Base-by-base conservation (phyloP, 169 alveolate genomes). In the Cryptosporidium parvum region DNA sequence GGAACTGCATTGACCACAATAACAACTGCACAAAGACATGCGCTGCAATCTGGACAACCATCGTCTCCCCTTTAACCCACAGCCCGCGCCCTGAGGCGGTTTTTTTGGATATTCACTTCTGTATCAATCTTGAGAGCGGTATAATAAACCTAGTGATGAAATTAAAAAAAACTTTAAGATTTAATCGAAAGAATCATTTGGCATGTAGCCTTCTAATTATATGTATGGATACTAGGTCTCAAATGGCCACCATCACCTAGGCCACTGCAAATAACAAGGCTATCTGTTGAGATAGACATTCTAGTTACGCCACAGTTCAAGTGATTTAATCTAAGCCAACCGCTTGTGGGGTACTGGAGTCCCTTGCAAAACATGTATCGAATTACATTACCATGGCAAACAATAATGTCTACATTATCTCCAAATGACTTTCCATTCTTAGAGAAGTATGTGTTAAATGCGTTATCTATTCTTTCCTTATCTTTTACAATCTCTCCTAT, bases 351-450 rank as follows among this genome's bases (percentile, higher is more conserved):
- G 56, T 85, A 65, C 65, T 92, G 94, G 31, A 92, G 85, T 33
- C 93, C 94, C 44, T 92, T 86, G 52, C 94, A 92, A 51, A 92
- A 69, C 85, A 92, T 85, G 21, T 86, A 92, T 35, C 93, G 84
- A 45, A 87, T 92, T 21, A 92, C 92, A 89, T 92, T 92, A 10
- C 94, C 94, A 58, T 86, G 93, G 37, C 93, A 92, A 23, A 86
- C 92, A 45, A 92, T 85, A 18, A 92, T 84, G 51, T 92, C 93
- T 44, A 91, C 92, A 26, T 70, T 87, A 51, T 91, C 92, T 18
- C 45, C 67, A 18, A 53, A 33, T 18, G 59, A 26, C 29, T 84
- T 85, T 14, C 92, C 92, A 21, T 69, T 53, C 18, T 87, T 91
- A 35, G 85, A 72, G 71, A 84, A 92, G 52, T 92, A 86, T 53